Percentiles rank a stretch among this genome's conserved stretches.
phyloP scores from a whole-genome alignment of 179 eudicot species.

The Heliamphora pulchella region DNA sequence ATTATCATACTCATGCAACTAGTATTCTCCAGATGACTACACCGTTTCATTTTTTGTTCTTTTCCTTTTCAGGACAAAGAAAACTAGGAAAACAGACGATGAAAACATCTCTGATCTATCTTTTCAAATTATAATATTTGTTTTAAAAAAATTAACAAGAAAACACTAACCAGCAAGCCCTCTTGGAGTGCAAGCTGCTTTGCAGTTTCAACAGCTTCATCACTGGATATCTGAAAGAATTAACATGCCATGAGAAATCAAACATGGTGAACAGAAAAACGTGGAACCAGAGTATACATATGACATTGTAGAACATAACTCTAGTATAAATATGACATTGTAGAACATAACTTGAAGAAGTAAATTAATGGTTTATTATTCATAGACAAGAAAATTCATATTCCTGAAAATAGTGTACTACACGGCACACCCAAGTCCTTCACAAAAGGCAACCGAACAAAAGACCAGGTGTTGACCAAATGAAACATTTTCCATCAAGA shows the following conservation, averaged over 20 bases:
- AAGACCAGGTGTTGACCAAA: too few species aligned
- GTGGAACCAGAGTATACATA: neutral
- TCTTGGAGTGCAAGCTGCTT: slow-evolving; percentile 94
- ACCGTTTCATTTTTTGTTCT: neutral
- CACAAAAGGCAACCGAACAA: neutral
- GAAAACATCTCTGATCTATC: neutral
- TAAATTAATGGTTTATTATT: neutral
- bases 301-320: neutral
- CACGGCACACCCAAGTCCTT: neutral
- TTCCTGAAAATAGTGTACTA: slow-evolving; percentile 5
- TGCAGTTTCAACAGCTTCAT: slow-evolving; percentile 84
- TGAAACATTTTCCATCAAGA: too few species aligned
- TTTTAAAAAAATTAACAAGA: neutral
- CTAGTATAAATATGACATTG: neutral
- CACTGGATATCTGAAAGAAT: slow-evolving; percentile 76
- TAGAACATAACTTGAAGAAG: slow-evolving; percentile 2
- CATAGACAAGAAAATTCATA: neutral
- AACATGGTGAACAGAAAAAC: neutral
- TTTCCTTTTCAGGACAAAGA: neutral
- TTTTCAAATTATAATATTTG: neutral
- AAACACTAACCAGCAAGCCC: slow-evolving; percentile 82
- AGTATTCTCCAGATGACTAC: slow-evolving; percentile 7
- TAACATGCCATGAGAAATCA: neutral
- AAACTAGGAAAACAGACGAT: neutral
- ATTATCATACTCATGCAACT: neutral